Evolutionary conservation across 2,329 filamentous ascomycete species (phyloP).

Genomic region (Penicillium sp.): DNA sequence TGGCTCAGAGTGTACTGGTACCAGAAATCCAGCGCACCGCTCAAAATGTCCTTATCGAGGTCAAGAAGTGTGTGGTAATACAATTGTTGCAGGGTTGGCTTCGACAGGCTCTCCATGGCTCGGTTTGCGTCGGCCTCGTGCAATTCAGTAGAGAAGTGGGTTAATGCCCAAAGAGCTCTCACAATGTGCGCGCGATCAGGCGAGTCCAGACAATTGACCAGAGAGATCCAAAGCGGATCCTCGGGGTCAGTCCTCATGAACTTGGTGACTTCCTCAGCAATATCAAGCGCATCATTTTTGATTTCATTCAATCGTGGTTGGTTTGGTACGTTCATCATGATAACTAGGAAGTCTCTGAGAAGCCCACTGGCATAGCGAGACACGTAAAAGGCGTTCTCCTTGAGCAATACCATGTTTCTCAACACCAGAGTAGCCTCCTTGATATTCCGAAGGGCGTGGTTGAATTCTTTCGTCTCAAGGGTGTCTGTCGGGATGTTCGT

Average conservation of each 20-base stretch:
- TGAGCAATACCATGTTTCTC: constrained; percentile 93
- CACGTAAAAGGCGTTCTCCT: constrained; percentile 84
- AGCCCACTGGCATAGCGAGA: constrained; percentile 69
- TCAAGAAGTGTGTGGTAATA: constrained; percentile 50
- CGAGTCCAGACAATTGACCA: constrained; percentile 64
- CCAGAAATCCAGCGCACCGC: constrained; percentile 88
- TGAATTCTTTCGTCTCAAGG: constrained; percentile 73
- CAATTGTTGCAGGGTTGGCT: constrained; percentile 63
- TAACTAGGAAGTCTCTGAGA: constrained; percentile 80
- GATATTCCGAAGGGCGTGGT: constrained; percentile 74
- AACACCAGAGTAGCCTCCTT: constrained; percentile 87
- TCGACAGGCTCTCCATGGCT: constrained; percentile 70
- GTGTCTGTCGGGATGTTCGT: constrained; percentile 66
- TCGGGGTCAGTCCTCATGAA: constrained; percentile 74
- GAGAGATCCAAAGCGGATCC: constrained; percentile 78
- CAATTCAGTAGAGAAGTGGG: constrained; percentile 85
- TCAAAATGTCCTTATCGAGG: constrained; percentile 85
- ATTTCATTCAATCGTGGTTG: constrained; percentile 76
- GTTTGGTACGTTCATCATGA: constrained; percentile 77
- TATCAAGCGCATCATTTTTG: constrained; percentile 89
- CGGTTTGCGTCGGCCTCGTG: constrained; percentile 72
- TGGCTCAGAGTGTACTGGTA: constrained; percentile 92
- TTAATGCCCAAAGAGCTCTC: constrained; percentile 79
- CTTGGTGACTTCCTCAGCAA: constrained; percentile 86
- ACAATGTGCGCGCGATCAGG: constrained; percentile 83